These are phyloP conservation scores for Beauveria caledonica DNA, from an alignment of 2,329 filamentous ascomycete genomes.

Conservation along the genomic window DNA sequence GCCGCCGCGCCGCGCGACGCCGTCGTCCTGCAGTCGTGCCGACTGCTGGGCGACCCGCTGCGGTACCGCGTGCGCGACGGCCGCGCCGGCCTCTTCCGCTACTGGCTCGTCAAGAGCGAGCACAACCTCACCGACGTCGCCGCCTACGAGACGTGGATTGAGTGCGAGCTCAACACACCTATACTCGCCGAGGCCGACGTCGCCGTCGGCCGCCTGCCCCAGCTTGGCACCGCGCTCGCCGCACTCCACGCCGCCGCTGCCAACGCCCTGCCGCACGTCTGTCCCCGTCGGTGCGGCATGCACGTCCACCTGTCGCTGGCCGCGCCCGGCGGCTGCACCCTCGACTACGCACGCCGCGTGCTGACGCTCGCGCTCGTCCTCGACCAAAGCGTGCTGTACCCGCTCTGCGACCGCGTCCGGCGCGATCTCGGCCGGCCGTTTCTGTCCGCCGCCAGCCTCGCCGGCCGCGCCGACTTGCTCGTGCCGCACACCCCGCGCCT, in stretches of 20 bases:
- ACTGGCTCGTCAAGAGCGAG: conserved; percentile 1
- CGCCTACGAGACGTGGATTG: not conserved
- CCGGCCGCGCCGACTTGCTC: not conserved
- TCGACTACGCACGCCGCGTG: conserved; percentile 72
- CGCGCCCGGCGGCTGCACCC: conserved; percentile 20
- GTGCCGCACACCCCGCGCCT: too few relatives aligned
- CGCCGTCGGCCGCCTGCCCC: not conserved
- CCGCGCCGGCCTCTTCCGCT: not conserved
- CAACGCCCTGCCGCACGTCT: not conserved
- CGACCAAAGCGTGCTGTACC: conserved; percentile 13
- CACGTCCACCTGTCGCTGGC: conserved; percentile 14
- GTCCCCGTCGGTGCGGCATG: conserved; percentile 10
- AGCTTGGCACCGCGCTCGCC: conserved; percentile 10
- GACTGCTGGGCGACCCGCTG: not conserved
- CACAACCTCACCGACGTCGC: not conserved
- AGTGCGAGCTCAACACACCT: conserved; percentile 13
- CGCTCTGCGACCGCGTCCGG: conserved; percentile 5
- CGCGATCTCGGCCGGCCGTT: not conserved
- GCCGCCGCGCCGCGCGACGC: not conserved
- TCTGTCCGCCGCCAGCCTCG: not conserved
- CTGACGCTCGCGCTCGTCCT: conserved; percentile 55
- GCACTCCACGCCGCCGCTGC: not conserved
- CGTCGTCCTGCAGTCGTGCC: not conserved
- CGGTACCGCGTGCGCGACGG: not conserved
- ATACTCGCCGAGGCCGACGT: conserved; percentile 12